Conservation (phyloP, 2,329 filamentous ascomycete genomes). For the Aspergillus candidus region DNA sequence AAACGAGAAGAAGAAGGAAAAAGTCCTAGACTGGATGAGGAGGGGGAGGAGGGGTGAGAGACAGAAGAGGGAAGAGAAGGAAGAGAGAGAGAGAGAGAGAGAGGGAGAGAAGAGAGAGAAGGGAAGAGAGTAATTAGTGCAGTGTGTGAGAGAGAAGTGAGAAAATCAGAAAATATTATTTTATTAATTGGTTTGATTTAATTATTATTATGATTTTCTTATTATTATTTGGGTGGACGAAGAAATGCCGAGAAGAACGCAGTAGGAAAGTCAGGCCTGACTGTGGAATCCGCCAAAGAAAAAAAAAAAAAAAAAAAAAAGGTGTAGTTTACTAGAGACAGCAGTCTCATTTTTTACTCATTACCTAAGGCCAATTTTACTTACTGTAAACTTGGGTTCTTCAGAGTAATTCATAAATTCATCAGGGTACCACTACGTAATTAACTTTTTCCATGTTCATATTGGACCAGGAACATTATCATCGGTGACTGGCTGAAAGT, state of each 20-base stretch:
- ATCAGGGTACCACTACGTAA: no score
- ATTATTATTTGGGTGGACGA: no score
- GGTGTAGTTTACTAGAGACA: slow-evolving; percentile 7
- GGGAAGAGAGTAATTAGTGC: slow-evolving; percentile 1
- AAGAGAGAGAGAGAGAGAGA: slow-evolving; percentile 12
- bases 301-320: slow-evolving; percentile 4
- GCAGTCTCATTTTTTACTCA: slow-evolving; percentile 5
- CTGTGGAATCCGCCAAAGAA: slow-evolving; percentile 13
- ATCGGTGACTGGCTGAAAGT: no score
- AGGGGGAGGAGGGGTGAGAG: slow-evolving; percentile 19
- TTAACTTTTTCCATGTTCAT: no score
- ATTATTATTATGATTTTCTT: slow-evolving; percentile 1
- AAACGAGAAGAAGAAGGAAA: slow-evolving; percentile 9
- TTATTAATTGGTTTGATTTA: slow-evolving; percentile 2
- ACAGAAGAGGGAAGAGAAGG: slow-evolving; percentile 11
- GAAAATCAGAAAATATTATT: slow-evolving; percentile 13
- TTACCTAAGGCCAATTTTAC: no score
- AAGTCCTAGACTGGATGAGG: slow-evolving; percentile 15
- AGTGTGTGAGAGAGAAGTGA: slow-evolving; percentile 10
- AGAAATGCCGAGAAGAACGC: background rate
- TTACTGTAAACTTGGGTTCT: no score
- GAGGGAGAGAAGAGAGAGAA: slow-evolving; percentile 11
- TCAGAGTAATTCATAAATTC: no score
- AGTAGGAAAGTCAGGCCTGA: slow-evolving; percentile 1
- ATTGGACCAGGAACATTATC: no score